Evolutionary conservation across 345 rosid genomes (phyloP).

Genomic region (Aquilaria sinensis): DNA sequence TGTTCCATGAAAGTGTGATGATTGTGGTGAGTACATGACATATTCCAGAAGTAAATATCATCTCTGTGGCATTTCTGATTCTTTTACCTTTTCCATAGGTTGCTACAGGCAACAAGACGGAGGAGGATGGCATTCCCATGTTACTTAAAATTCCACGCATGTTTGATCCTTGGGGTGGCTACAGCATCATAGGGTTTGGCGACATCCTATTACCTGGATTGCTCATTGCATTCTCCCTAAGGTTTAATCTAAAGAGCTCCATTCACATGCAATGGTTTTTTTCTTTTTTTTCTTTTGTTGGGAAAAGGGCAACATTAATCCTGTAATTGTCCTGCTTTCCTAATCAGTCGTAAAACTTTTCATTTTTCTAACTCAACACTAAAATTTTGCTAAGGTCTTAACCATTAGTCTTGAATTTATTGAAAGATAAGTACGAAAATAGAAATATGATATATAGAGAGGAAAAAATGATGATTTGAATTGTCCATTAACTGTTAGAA

Average conservation of each 20-base stretch:
- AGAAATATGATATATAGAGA: too few species aligned
- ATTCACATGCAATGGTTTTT: not conserved
- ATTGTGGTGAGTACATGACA: conserved; percentile 70
- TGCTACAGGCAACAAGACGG: conserved; percentile 93
- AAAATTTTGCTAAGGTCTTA: too few species aligned
- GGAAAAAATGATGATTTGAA: too few species aligned
- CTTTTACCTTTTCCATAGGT: conserved; percentile 43
- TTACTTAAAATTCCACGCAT: conserved; percentile 89
- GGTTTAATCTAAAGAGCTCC: conserved; percentile 33
- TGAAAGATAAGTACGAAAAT: too few species aligned
- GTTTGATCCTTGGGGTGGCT: conserved; percentile 99
- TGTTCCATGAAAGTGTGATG: conserved; percentile 98
- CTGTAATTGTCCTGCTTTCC: too few species aligned
- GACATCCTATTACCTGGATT: conserved; percentile 98
- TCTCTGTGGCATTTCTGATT: conserved; percentile 5
- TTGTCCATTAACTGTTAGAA: too few species aligned
- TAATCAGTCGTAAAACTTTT: too few species aligned
- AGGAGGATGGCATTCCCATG: conserved; percentile 99
- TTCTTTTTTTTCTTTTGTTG: too few species aligned
- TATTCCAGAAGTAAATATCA: conserved; percentile 4
- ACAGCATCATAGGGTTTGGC: conserved; percentile 95
- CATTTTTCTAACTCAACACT: too few species aligned
- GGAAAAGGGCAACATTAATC: too few species aligned
- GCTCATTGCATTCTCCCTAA: conserved; percentile 82
- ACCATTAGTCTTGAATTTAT: too few species aligned